Base-by-base conservation (phyloP, 139 green algal genomes). In the Tetraselmis striata region DNA sequence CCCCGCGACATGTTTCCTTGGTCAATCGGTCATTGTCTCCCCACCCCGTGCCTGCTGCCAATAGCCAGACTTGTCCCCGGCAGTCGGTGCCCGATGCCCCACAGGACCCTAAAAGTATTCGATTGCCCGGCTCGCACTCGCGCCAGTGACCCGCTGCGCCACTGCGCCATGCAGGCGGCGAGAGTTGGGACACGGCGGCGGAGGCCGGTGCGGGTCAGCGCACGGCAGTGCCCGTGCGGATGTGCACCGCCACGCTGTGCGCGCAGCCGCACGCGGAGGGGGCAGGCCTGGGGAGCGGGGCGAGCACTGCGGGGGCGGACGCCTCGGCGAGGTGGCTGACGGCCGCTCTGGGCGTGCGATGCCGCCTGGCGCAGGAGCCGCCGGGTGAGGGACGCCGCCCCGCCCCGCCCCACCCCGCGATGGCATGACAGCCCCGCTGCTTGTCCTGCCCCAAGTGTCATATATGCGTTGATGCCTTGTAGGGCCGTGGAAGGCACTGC, bases 341-440 rank as follows among this genome's bases (percentile, higher is more conserved):
- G 2, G 45, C 84, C 0, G 91, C 88, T n/a, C 59, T 97, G 30
- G 92, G 94, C 26, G 31, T 92, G 75, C 83, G 84, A 1, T 98
- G 93, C 84, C 83, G 80, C 28, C 87, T 97, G 32, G 90, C 95
- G 77, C 86, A 81, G 82, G 92, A 95, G 78, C 82, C 74, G 29
- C 31, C 30, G 18, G 67, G 67, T 67, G 45, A 67, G 45, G 45
- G n/a, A n/a, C n/a, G n/a, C n/a, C n/a, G n/a, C n/a, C n/a, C n/a
- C n/a, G n/a, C n/a, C n/a, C n/a, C n/a, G n/a, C n/a, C n/a, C n/a
- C n/a, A n/a, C n/a, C n/a, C n/a, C n/a, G n/a, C n/a, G n/a, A n/a
- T n/a, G n/a, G n/a, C n/a, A n/a, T n/a, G n/a, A n/a, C n/a, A n/a
- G n/a, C n/a, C n/a, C n/a, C n/a, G n/a, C n/a, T n/a, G n/a, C n/a